A percentile compares a stretch with the other conserved stretches of the same genome.
phyloP scores from a whole-genome alignment of 192 early-diverging fungal genomes.

The Kappamyces sp. region DNA sequence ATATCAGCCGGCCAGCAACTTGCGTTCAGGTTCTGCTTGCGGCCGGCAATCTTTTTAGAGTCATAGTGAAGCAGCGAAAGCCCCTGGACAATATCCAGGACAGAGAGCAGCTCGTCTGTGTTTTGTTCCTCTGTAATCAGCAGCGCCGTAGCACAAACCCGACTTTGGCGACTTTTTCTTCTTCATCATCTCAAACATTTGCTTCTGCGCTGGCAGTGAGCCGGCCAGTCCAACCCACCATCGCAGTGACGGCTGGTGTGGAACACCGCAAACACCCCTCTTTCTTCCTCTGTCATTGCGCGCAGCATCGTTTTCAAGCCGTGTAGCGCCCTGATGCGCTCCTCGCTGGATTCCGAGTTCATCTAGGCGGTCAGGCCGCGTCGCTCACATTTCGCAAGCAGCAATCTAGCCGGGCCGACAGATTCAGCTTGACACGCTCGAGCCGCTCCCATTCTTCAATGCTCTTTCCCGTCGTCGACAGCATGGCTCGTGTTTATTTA shows the following conservation, averaged over 20 bases:
- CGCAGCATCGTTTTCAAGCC: no score
- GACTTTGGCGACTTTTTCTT: conserved; percentile 7
- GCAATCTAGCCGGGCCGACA: background rate
- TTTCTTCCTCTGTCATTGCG: no score
- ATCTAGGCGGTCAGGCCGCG: background rate
- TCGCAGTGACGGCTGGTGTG: no score
- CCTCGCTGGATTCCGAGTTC: no score
- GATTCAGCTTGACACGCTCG: background rate
- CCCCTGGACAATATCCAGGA: conserved; percentile 8
- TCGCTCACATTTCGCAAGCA: background rate
- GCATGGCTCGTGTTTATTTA: no score
- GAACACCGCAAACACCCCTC: no score
- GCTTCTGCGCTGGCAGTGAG: background rate
- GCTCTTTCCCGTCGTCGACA: no score
- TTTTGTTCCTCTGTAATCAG: background rate
- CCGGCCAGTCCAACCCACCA: no score
- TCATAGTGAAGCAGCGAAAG: conserved; percentile 9
- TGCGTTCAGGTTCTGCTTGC: conserved; percentile 9
- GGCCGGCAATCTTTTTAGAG: conserved; percentile 6
- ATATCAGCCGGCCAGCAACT: no score
- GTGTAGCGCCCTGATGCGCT: no score
- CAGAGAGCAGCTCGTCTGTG: background rate
- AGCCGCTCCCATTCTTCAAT: conserved; percentile 1
- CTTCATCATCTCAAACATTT: conserved; percentile 12
- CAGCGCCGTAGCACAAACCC: background rate